Base-by-base conservation (phyloP, 257 asterid genomes). In the Ophiorrhiza pumila region DNA sequence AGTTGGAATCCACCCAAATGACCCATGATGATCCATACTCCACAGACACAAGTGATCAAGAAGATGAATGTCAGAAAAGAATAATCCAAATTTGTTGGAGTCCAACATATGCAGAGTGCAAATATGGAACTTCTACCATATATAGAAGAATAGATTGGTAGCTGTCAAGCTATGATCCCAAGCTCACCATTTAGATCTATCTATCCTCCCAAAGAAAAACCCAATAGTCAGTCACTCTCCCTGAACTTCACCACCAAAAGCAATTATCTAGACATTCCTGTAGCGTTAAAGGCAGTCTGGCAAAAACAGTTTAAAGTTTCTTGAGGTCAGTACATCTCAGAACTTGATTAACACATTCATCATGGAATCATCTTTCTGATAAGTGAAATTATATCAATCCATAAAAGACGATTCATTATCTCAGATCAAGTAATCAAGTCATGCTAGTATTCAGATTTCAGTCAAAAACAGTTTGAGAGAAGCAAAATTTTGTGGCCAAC, bases 391-490 rank as follows among this genome's bases (percentile, higher is more conserved):
- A 20, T 49, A n/a, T 32, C 23, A 46, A 34, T 32, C 15, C 34
- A 10, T 37, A 39, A 10, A 53, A 35, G 23, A n/a, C 25, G 37
- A 35, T 39, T 68, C 35, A 73, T 23, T 0, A 47, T 13, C 42
- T 18, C n/a, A n/a, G 60, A 68, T 37, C 72, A 50, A 68, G 73
- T 34, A 50, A 63, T 37, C 50, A 7, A 69, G 46, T 39, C 63
- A 68, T 68, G 46, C 43, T 66, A 45, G 18, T 66, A 45, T 45
- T 23, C 29, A 17, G 31, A 27, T 47, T 71, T 46, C 27, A 58
- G 3, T 60, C 47, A 41, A 69, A 42, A 53, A n/a, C 22, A 52
- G 10, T 47, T 42, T 15, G 49, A 27, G 49, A n/a, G 5, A 32
- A 63, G 23, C 71, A 50, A 7, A 35, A 73, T 68, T 9, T 49